Evolutionary conservation across 2,329 filamentous ascomycete genomes (phyloP), one percentile per base, ranked within the genome.

Genomic region (Talaromyces albobiverticillius): DNA sequence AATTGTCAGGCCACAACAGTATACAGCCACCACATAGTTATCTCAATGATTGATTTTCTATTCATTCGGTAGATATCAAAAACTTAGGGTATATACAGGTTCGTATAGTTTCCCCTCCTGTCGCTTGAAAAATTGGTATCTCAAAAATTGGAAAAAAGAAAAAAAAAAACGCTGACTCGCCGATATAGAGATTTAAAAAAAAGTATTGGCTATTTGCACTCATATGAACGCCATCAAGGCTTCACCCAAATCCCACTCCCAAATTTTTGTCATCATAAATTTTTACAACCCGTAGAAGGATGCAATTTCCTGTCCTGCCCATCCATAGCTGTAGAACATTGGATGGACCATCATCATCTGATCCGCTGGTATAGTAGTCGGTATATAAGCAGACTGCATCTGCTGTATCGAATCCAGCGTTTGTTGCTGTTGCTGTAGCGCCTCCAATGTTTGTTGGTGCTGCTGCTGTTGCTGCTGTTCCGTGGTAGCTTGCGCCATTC

Each of bases 401-500:
- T 51, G 47, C 23, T 51, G 31, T 10, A 26, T 29, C 14, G 40
- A 18, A 10, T 29, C 26, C 16, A 20, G 36, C 4, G n/a, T 3
- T 48, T 46, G 47, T 36, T 52, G 41, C 9, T 45, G 29, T n/a
- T 52, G 49, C 31, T 52, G 38, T 8, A 36, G 18, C 14, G 43
- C 10, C 11, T 40, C 36, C 18, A 40, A 16, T 7, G 34, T 18
- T 40, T 48, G 49, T 38, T 51, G 40, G 11, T 51, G 49, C 36
- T 55, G 53, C 11, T 55, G 53, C 25, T 41, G 49, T 14, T 16
- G 49, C 26, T 53, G 54, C 4, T 53, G 45, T 7, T 56, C 54
- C 7, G 51, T 46, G 13, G 50, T 53, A n/a, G 45, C 54, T 31
- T 70, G 69, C 48, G 69, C 67, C 13, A 67, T 68, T 50, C 70